Conservation (phyloP, 129 eudicot genomes). For the Smallanthus sonchifolius region DNA sequence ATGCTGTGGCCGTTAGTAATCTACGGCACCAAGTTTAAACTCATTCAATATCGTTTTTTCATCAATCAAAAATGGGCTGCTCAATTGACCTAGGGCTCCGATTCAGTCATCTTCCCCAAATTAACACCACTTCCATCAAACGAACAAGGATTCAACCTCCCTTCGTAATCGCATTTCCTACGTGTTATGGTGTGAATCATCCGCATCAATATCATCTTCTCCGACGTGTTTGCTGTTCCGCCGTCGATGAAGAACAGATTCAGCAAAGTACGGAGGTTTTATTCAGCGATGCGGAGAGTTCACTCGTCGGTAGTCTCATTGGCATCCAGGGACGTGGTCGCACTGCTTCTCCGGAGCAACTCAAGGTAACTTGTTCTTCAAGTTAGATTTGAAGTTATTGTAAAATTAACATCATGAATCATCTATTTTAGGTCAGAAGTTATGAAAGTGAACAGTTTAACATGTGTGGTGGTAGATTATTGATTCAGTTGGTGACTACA, state of each 20-base stretch:
- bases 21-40: neutral
- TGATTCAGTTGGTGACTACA: neutral
- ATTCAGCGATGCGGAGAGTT: conserved; percentile 62
- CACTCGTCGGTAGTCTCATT: conserved; percentile 58
- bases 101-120: conserved; percentile 19
- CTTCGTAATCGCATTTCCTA: conserved; percentile 4
- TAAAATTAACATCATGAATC: neutral
- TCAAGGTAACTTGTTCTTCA: conserved; percentile 42
- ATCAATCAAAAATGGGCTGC: conserved; percentile 32
- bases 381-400: neutral
- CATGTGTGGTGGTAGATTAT: neutral
- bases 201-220: neutral
- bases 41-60: neutral
- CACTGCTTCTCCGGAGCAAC: conserved; percentile 82
- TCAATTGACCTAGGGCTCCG: conserved; percentile 42
- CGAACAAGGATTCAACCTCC: conserved; percentile 13
- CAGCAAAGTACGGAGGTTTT: conserved; percentile 9
- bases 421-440: neutral
- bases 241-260: conserved; percentile 27
- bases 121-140: neutral
- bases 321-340: conserved; percentile 99
- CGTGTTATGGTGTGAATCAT: neutral
- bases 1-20: conserved; percentile 14
- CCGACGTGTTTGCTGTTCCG: conserved; percentile 31
- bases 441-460: neutral